phyloP scores from a whole-genome alignment of 2,329 filamentous ascomycete genomes.

The Diaporthe longicolla region DNA sequence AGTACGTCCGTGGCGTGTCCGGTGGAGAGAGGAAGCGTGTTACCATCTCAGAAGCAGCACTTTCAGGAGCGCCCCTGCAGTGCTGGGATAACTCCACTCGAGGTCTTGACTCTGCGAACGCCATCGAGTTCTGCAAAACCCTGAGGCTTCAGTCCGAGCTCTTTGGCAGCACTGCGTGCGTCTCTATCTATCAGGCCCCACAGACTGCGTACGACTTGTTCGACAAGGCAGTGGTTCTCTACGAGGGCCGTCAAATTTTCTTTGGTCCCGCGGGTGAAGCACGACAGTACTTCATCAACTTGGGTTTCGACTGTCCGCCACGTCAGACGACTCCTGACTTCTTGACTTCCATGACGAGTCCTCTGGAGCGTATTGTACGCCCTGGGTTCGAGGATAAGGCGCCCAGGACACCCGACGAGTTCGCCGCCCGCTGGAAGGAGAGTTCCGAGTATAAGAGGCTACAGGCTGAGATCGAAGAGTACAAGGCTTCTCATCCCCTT shows the following conservation, averaged over 20 bases:
- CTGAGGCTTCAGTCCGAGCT: conserved; percentile 77
- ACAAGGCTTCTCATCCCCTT: conserved; percentile 67
- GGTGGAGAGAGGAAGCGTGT: conserved; percentile 81
- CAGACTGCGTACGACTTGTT: conserved; percentile 75
- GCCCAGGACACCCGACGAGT: conserved; percentile 74
- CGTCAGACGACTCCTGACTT: conserved; percentile 81
- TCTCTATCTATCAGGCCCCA: conserved; percentile 82
- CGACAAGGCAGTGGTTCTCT: conserved; percentile 71
- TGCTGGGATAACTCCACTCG: conserved; percentile 82
- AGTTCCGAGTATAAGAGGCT: conserved; percentile 66
- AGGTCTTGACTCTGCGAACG: conserved; percentile 82
- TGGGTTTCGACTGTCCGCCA: conserved; percentile 77
- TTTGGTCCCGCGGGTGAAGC: conserved; percentile 73
- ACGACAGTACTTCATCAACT: conserved; percentile 74
- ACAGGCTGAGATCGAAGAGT: conserved; percentile 68
- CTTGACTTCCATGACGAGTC: conserved; percentile 77
- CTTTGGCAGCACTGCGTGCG: conserved; percentile 74
- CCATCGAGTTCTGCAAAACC: conserved; percentile 81
- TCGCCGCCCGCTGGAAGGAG: conserved; percentile 70
- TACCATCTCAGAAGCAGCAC: conserved; percentile 72
- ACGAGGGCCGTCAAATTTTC: conserved; percentile 74
- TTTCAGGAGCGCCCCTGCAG: conserved; percentile 73
- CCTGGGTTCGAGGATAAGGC: conserved; percentile 69
- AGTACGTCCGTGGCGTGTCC: conserved; percentile 80
- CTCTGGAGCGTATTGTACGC: conserved; percentile 68